Evolutionary conservation across 164 flowering plant species (phyloP), one percentile per base, ranked within the genome.

Genomic region (Nymphaea colorata): DNA sequence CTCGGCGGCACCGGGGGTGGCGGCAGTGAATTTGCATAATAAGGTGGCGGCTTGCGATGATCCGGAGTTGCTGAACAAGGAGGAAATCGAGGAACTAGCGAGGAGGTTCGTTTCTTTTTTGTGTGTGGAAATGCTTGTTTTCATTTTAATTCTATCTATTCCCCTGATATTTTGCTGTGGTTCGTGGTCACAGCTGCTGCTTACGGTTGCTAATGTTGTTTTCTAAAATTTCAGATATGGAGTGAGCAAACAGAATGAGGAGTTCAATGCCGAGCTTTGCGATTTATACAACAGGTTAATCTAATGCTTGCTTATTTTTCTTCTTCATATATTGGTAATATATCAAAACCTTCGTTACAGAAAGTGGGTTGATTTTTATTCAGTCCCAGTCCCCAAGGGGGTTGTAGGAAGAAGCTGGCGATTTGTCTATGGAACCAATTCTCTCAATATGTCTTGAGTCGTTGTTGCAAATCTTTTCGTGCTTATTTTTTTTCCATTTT

Each of bases 171-270:
- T 47, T 47, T 47, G 55, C 36, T 25, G 36, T 25, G 55, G 55
- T 12, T 47, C 55, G 55, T 51, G 8, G 57, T 51, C 14, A 15
- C 14, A 8, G 57, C 57, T 51, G 14, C 14, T 51, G 55, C 14
- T 51, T 15, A 10, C 57, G 57, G 14, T 51, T 51, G 57, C 8
- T 51, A 15, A 15, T 15, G 14, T 61, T 61, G 59, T 41, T 16
- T 10, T 68, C 59, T 25, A 42, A 70, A 59, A 25, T 71, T 67
- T 62, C 75, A 94, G 99, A 71, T 90, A 83, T 74, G 99, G 98
- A 68, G 93, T 95, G 62, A 92, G 91, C 86, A 91, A 89, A 70
- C 91, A 89, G 74, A 83, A 95, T 61, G 94, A 81, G 70, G 85
- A 89, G 53, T 92, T 95, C 75, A 87, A 78, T 73, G 87, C 89